Evolutionary conservation across 805 yeast genomes (phyloP).

Genomic region (Lipomyces chichibuensis): DNA sequence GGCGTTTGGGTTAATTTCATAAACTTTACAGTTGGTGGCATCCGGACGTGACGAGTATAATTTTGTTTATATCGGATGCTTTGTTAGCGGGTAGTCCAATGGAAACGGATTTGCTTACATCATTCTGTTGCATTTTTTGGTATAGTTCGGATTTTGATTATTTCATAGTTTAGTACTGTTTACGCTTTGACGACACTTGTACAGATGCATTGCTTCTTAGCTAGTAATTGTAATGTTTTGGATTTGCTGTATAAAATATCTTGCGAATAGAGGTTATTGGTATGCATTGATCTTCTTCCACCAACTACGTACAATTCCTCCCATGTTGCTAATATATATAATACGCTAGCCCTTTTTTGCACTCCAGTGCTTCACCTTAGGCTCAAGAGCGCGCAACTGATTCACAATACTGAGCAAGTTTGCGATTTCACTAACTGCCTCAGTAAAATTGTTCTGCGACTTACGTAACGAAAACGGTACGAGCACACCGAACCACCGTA

Average conservation of each 20-base stretch:
- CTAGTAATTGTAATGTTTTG: neutral
- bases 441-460: constrained; percentile 48
- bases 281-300: neutral
- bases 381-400: constrained; percentile 20
- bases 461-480: constrained; percentile 50
- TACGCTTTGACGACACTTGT: constrained; percentile 1
- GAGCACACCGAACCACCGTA: constrained; percentile 54
- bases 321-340: neutral
- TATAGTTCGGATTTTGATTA: neutral
- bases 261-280: neutral
- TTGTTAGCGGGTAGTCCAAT: neutral
- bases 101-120: neutral
- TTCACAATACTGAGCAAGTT: constrained; percentile 13
- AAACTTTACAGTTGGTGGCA: constrained; percentile 11
- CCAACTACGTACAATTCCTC: neutral
- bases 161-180: neutral
- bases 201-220: neutral
- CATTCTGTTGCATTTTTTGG: neutral
- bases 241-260: neutral
- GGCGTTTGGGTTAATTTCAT: constrained; percentile 7
- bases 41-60: neutral
- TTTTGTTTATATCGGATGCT: neutral
- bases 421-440: constrained; percentile 17
- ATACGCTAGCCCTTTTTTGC: neutral
- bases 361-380: constrained; percentile 5